Evolutionary conservation across 177 flowering plant species (phyloP).

Genomic region (Vitis hybrid): DNA sequence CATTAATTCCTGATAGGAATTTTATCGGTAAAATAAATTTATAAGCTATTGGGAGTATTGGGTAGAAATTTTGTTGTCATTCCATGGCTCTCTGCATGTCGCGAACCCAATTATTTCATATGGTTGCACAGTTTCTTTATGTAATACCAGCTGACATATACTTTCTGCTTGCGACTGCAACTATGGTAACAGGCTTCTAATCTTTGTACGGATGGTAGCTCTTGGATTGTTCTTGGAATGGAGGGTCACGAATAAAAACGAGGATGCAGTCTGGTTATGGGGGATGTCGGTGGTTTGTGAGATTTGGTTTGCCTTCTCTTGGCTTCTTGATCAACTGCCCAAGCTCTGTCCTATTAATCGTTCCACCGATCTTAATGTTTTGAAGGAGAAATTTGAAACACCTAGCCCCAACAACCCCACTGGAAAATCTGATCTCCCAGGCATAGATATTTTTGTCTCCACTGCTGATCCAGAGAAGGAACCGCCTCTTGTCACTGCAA

Average conservation of each 20-base stretch:
- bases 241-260: constrained; percentile 56
- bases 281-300: constrained; percentile 79
- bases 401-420: constrained; percentile 48
- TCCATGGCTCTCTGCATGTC: neutral
- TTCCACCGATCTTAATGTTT: constrained; percentile 57
- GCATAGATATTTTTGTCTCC: constrained; percentile 71
- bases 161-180: constrained; percentile 1
- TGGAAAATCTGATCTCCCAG: constrained; percentile 76
- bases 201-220: constrained; percentile 48
- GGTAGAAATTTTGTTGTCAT: neutral
- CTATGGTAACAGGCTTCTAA: constrained; percentile 45
- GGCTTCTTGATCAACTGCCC: constrained; percentile 80
- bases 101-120: neutral
- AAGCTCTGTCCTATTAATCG: constrained; percentile 71
- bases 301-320: constrained; percentile 76
- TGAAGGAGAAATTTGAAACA: constrained; percentile 69
- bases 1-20: too few relatives aligned
- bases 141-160: neutral
- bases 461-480: constrained; percentile 87
- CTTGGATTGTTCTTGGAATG: constrained; percentile 58
- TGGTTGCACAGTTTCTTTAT: neutral
- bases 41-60: neutral
- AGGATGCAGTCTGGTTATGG: constrained; percentile 78
- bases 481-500: constrained; percentile 80
- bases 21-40: too few relatives aligned